These are phyloP conservation scores for Russula griseocarnosa DNA, from an alignment of 768 basidiomycete species.

Conservation along the genomic window DNA sequence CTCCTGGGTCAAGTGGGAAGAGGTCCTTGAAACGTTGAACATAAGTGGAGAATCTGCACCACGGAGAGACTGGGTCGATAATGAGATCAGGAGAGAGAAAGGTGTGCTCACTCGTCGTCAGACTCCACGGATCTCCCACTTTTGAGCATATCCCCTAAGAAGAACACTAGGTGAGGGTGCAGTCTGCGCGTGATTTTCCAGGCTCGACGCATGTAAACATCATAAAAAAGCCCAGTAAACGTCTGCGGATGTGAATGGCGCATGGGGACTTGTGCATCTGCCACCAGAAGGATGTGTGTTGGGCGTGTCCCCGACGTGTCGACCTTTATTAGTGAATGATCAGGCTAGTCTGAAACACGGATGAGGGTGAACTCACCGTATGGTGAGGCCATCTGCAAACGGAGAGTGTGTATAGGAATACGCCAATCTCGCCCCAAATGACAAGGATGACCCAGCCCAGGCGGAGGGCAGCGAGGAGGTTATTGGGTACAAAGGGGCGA, in stretches of 20 bases:
- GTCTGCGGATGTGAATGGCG: constrained; percentile 65
- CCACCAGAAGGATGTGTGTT: constrained; percentile 67
- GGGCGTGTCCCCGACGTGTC: constrained; percentile 20
- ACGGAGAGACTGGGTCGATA: neutral
- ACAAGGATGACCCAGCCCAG: constrained; percentile 58
- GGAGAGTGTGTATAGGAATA: constrained; percentile 47
- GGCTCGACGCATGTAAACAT: constrained; percentile 78
- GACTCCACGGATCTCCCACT: constrained; percentile 63
- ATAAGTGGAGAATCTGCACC: constrained; percentile 67
- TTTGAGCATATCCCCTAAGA: constrained; percentile 93
- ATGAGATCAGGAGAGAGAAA: constrained; percentile 13
- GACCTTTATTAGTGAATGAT: neutral
- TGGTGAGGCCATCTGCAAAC: constrained; percentile 58
- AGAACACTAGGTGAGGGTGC: constrained; percentile 67
- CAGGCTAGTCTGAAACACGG: neutral
- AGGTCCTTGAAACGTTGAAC: constrained; percentile 62
- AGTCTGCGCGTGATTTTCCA: constrained; percentile 65
- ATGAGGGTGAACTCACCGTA: constrained; percentile 6
- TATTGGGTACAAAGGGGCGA: constrained; percentile 12
- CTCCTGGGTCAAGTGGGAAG: constrained; percentile 47
- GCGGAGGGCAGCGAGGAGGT: constrained; percentile 37
- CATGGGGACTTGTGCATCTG: constrained; percentile 77
- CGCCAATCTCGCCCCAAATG: constrained; percentile 66
- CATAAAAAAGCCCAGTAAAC: constrained; percentile 61
- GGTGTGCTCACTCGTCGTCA: constrained; percentile 60